Evolutionary conservation across 2,329 filamentous ascomycete genomes (phyloP), one percentile per base, ranked within the genome.

Genomic region (Pestalotiopsis sp.): DNA sequence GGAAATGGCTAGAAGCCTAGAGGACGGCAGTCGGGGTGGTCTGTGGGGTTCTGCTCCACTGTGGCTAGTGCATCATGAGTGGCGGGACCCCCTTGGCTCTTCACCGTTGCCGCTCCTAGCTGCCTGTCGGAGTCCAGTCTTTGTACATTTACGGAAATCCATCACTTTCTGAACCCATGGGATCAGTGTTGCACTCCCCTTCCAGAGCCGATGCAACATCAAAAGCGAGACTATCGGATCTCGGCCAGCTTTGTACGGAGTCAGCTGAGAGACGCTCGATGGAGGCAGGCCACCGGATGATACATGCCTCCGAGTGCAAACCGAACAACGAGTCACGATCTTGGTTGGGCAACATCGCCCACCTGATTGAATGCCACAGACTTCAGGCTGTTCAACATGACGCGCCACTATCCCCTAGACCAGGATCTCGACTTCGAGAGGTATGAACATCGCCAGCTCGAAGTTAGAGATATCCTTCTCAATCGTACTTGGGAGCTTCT

Each of bases 351-450:
- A 39, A 23, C n/a, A n/a, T 52, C 25, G 14, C 13, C 4, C 23
- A 20, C 11, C 20, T 14, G 20, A 11, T 23, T 7, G 27, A 38
- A 14, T n/a, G 17, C 17, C 23, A 9, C 13, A 17, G 9, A 13
- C 9, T 20, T 63, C 31, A 38, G 31, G 60, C 62, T 25, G 45
- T 13, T 52, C 17, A 20, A 52, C 14, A 71, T 58, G 60, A 31
- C 39, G 70, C 45, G 59, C 17, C 76, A 81, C 70, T 81, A 80
- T 63, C 80, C 79, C 23, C 69, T 81, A 5, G 76, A 80, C 68
- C 72, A 75, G n/a, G 70, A 76, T 45, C 73, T 79, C 39, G 75
- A 77, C 49, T 79, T 80, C 69, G 67, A 70, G 31, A 73, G 74
- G n/a, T 81, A 81, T 67, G 74, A 77, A 7, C 79, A 80, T 68